These are phyloP conservation scores for Penicillium chermesinum DNA, from an alignment of 495 filamentous ascomycete genomes.

Conservation along the genomic window DNA sequence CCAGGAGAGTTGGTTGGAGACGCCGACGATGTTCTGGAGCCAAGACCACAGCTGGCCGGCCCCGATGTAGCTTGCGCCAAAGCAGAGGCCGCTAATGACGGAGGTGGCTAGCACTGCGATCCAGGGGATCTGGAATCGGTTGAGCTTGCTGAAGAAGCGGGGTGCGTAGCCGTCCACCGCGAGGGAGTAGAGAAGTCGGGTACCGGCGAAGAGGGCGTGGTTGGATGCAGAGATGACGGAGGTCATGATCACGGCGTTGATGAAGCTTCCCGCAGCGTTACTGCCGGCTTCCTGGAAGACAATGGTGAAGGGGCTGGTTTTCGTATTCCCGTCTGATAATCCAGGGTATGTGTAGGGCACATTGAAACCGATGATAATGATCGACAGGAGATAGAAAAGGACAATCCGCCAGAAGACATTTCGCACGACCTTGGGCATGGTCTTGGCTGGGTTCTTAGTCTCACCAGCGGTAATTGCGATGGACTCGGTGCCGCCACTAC, in stretches of 20 bases:
- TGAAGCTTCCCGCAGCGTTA: conserved; percentile 46
- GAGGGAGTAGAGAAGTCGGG: conserved; percentile 47
- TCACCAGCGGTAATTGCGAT: conserved; percentile 54
- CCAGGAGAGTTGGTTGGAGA: conserved; percentile 61
- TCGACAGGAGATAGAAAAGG: conserved; percentile 48
- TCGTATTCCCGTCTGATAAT: conserved; percentile 34
- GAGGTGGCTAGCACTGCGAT: conserved; percentile 53
- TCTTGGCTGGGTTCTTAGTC: conserved; percentile 45
- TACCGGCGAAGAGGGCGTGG: conserved; percentile 52
- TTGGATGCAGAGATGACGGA: conserved; percentile 49
- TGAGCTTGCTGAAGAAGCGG: conserved; percentile 43
- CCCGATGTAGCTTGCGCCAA: conserved; percentile 57
- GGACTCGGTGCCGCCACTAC: conserved; percentile 49
- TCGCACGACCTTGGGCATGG: conserved; percentile 44
- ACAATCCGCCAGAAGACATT: conserved; percentile 53
- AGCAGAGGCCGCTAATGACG: conserved; percentile 52
- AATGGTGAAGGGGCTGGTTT: conserved; percentile 50
- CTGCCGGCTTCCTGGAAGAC: conserved; percentile 48
- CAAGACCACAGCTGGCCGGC: conserved; percentile 55
- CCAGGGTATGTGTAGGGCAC: conserved; percentile 48
- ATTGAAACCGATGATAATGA: conserved; percentile 48
- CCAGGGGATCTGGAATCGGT: conserved; percentile 55
- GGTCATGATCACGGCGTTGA: conserved; percentile 54
- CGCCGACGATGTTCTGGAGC: conserved; percentile 57
- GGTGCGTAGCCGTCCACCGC: conserved; percentile 44